Conservation (phyloP, 352 stramenopile genomes). For the Globisporangium megalacanthum region DNA sequence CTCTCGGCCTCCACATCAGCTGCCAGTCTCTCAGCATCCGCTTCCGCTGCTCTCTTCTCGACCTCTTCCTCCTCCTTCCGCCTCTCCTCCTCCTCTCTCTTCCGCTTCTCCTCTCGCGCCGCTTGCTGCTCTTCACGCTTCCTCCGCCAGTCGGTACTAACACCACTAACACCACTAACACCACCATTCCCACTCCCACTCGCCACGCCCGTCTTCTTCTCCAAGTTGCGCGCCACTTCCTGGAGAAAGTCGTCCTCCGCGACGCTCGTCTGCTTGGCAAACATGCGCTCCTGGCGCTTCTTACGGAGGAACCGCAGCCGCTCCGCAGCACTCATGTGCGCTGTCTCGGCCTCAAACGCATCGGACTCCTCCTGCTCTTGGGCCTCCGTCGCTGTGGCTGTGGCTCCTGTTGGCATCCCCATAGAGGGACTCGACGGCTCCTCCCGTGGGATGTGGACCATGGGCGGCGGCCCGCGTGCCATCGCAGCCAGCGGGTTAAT, state of each 20-base stretch:
- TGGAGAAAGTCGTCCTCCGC: slow-evolving; percentile 58
- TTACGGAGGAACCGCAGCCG: slow-evolving; percentile 53
- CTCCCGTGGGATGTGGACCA: slow-evolving; percentile 23
- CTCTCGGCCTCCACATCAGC: too few relatives aligned
- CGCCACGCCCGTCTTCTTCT: slow-evolving; percentile 40
- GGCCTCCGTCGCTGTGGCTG: slow-evolving; percentile 11
- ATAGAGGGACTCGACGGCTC: neutral
- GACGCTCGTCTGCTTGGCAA: slow-evolving; percentile 28
- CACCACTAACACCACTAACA: slow-evolving; percentile 11
- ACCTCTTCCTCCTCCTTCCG: neutral
- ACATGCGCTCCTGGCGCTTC: slow-evolving; percentile 23
- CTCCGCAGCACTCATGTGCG: slow-evolving; percentile 54
- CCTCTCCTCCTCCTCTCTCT: neutral
- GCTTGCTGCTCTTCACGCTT: slow-evolving; percentile 10
- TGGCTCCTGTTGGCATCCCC: too few relatives aligned
- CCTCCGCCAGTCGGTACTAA: slow-evolving; percentile 7
- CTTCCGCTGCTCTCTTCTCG: too few relatives aligned
- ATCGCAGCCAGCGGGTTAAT: slow-evolving; percentile 19
- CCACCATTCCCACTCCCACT: neutral
- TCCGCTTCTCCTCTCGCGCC: neutral
- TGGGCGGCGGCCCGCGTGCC: slow-evolving; percentile 19
- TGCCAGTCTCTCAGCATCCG: too few relatives aligned
- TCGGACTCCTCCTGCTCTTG: slow-evolving; percentile 3
- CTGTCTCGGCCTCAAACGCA: slow-evolving; percentile 54
- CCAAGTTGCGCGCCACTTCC: slow-evolving; percentile 63